These are phyloP conservation scores for Coelastrella sp. DNA, from an alignment of 139 green algal genomes.

Conservation along the genomic window DNA sequence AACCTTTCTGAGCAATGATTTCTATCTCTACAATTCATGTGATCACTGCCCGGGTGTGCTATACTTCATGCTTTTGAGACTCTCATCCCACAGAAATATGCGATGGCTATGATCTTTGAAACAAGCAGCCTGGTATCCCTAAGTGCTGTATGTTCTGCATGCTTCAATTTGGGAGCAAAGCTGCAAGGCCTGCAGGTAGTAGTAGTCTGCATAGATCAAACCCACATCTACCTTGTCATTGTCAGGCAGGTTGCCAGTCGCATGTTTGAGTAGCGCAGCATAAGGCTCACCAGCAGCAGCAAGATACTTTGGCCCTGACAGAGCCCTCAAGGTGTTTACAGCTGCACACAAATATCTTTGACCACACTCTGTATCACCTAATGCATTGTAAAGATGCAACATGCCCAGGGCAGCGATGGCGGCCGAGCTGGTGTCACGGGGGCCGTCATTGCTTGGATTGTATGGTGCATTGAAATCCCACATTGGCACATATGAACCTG, in stretches of 20 bases:
- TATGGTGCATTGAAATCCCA: slow-evolving; percentile 49
- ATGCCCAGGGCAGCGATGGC: slow-evolving; percentile 34
- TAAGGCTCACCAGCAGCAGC: background rate
- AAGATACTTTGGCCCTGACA: slow-evolving; percentile 33
- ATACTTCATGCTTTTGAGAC: too few relatives aligned
- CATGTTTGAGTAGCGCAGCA: slow-evolving; percentile 45
- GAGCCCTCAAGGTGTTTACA: slow-evolving; percentile 10
- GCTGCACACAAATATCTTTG: slow-evolving; percentile 29
- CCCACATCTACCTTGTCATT: slow-evolving; percentile 28
- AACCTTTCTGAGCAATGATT: too few relatives aligned
- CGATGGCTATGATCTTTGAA: background rate
- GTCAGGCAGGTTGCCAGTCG: background rate
- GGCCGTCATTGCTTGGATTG: background rate
- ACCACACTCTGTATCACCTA: background rate
- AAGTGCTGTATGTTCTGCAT: background rate
- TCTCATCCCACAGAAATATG: too few relatives aligned
- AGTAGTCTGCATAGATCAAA: slow-evolving; percentile 36
- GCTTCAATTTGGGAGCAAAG: slow-evolving; percentile 22
- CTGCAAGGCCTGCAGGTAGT: slow-evolving; percentile 24
- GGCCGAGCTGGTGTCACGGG: slow-evolving; percentile 16
- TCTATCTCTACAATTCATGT: too few relatives aligned
- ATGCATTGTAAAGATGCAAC: slow-evolving; percentile 28
- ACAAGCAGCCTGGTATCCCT: background rate
- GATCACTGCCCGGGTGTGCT: too few relatives aligned
- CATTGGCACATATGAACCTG: slow-evolving; percentile 8